A percentile compares a stretch with the other conserved stretches of the same genome.
Evolutionary conservation across 257 asterid species (phyloP).

Genomic region (Solanum peruvianum): DNA sequence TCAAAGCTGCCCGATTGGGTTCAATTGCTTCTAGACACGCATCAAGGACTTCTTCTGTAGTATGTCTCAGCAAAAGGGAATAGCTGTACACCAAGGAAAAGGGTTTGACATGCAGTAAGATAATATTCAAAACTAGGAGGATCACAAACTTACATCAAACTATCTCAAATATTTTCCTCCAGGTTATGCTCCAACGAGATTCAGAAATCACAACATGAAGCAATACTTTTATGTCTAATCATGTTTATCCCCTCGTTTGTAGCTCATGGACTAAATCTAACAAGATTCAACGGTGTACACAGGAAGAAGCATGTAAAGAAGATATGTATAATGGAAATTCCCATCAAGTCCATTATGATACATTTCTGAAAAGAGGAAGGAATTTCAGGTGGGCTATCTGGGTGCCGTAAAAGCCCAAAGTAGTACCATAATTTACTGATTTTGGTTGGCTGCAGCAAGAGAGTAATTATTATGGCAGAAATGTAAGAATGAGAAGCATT

Average conservation of each 20-base stretch:
- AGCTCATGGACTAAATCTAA: background rate
- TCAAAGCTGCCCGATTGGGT: conserved; percentile 61
- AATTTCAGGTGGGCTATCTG: background rate
- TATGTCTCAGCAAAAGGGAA: conserved; percentile 83
- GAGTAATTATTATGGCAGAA: background rate
- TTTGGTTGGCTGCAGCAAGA: background rate
- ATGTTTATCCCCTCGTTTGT: background rate
- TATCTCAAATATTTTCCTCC: background rate
- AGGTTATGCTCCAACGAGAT: background rate
- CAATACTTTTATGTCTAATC: background rate
- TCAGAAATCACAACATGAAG: background rate
- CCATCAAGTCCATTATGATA: background rate
- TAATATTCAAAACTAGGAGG: background rate
- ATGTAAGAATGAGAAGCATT: background rate
- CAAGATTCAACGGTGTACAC: background rate
- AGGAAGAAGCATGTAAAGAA: background rate
- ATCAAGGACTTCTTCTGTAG: conserved; percentile 89
- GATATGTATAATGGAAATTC: background rate
- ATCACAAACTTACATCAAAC: background rate
- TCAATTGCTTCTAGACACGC: conserved; percentile 83
- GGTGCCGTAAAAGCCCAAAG: background rate
- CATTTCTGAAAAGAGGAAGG: background rate
- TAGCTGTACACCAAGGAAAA: conserved; percentile 37
- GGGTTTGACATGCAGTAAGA: background rate
- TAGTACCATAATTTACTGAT: background rate